phyloP scores from a whole-genome alignment of 768 basidiomycete species.

The Phlegmacium glaucopus region DNA sequence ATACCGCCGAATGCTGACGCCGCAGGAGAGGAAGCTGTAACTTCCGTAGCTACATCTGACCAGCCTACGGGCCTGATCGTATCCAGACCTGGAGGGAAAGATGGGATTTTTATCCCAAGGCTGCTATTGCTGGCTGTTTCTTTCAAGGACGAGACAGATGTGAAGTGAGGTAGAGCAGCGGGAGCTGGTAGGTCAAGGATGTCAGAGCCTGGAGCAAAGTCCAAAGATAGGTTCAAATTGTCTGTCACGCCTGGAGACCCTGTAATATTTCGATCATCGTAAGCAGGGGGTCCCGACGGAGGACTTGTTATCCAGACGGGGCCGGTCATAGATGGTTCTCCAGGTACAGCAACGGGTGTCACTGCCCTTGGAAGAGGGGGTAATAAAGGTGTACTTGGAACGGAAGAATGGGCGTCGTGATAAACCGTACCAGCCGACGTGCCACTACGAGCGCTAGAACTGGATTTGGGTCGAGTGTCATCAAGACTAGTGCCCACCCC shows the following conservation, averaged over 20 bases:
- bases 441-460: conserved; percentile 51
- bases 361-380: conserved; percentile 44
- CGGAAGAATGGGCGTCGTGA: conserved; percentile 57
- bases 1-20: not conserved
- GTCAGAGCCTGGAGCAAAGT: conserved; percentile 13
- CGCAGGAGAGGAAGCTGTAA: conserved; percentile 4
- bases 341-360: conserved; percentile 37
- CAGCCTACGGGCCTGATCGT: conserved; percentile 28
- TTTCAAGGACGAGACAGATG: conserved; percentile 33
- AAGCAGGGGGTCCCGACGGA: conserved; percentile 18
- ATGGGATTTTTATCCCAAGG: conserved; percentile 20
- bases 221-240: too few relatives aligned
- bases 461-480: conserved; percentile 53
- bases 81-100: conserved; percentile 36
- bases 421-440: conserved; percentile 55
- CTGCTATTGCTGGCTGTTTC: conserved; percentile 31
- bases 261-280: conserved; percentile 15
- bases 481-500: conserved; percentile 31
- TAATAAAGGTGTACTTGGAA: conserved; percentile 38
- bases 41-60: conserved; percentile 22
- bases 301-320: conserved; percentile 23
- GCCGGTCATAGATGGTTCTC: conserved; percentile 9
- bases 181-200: conserved; percentile 46
- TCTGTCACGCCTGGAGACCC: too few relatives aligned
- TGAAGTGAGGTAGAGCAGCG: conserved; percentile 50